phyloP scores from a whole-genome alignment of 371 early-diverging fungal species.

The Mortierella sp. region DNA sequence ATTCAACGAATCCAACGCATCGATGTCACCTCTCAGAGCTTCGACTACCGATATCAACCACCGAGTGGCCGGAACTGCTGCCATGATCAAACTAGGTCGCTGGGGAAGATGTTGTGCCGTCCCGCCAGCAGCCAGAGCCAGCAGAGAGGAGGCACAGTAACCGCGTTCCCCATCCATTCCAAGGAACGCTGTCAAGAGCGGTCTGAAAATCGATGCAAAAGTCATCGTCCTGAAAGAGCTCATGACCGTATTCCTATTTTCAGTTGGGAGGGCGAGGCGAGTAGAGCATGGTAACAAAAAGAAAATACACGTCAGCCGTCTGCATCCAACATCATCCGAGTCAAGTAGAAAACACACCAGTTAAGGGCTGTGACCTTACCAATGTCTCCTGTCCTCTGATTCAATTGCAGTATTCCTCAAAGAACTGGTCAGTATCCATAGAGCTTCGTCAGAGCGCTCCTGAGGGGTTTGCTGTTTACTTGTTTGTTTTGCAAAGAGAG shows the following conservation, averaged over 20 bases:
- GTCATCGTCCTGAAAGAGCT: conserved; percentile 28
- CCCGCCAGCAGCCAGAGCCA: neutral
- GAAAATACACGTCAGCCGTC: no score
- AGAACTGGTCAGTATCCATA: conserved; percentile 19
- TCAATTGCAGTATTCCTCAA: conserved; percentile 30
- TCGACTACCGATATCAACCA: conserved; percentile 20
- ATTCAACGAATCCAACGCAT: neutral
- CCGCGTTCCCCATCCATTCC: conserved; percentile 6
- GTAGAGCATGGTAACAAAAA: neutral
- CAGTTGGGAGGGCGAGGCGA: no score
- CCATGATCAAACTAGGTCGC: conserved; percentile 17
- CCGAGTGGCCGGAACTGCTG: conserved; percentile 18
- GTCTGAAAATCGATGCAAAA: conserved; percentile 16
- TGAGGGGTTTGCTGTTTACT: neutral
- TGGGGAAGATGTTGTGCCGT: neutral
- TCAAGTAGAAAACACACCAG: neutral
- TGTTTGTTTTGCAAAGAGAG: conserved; percentile 19
- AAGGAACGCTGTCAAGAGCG: conserved; percentile 31
- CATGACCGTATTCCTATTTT: conserved; percentile 30
- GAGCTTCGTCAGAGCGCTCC: conserved; percentile 10
- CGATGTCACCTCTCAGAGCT: conserved; percentile 14
- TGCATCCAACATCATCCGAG: no score
- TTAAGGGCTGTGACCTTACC: neutral
- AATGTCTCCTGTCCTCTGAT: conserved; percentile 26
- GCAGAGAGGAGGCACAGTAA: neutral